phyloP scores from a whole-genome alignment of 768 basidiomycete genomes.

The Rhodosporidiobolus odoratus region DNA sequence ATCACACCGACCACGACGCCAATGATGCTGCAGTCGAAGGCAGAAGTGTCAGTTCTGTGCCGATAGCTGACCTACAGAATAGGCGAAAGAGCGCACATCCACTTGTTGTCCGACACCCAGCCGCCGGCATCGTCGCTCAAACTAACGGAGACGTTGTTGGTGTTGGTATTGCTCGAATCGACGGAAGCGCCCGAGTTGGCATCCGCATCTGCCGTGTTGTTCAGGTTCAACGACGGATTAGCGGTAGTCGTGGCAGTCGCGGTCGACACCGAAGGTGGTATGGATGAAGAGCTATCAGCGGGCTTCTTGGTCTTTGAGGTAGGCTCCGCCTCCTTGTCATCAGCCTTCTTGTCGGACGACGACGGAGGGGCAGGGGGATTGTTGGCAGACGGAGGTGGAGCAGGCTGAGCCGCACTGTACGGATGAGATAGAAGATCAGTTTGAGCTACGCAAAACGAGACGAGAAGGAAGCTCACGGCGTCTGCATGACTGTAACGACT shows the following conservation, averaged over 20 bases:
- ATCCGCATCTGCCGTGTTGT: slow-evolving; percentile 22
- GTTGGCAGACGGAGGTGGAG: background rate
- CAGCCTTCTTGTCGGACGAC: background rate
- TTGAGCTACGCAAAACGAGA: fast-evolving
- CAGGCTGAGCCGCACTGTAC: too few relatives aligned
- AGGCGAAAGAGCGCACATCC: slow-evolving; percentile 6
- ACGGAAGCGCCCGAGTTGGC: slow-evolving; percentile 6
- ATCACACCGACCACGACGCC: background rate
- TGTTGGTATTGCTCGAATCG: slow-evolving; percentile 9
- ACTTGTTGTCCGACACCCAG: slow-evolving; percentile 23
- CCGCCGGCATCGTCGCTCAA: background rate
- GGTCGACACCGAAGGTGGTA: background rate
- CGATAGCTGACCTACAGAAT: fast-evolving
- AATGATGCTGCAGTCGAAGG: background rate
- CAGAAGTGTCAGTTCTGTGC: too few relatives aligned
- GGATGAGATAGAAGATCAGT: background rate
- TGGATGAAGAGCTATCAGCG: background rate
- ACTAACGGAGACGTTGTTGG: slow-evolving; percentile 15
- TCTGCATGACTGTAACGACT: slow-evolving; percentile 16
- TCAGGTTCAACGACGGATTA: slow-evolving; percentile 1
- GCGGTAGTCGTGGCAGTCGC: background rate
- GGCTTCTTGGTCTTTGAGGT: background rate
- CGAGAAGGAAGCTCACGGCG: background rate
- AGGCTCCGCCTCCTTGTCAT: background rate
- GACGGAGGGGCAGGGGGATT: background rate